Percentiles rank a stretch among this genome's conserved stretches.
phyloP scores from a whole-genome alignment of 495 filamentous ascomycete species.

The Trichoderma orchidacearum region DNA sequence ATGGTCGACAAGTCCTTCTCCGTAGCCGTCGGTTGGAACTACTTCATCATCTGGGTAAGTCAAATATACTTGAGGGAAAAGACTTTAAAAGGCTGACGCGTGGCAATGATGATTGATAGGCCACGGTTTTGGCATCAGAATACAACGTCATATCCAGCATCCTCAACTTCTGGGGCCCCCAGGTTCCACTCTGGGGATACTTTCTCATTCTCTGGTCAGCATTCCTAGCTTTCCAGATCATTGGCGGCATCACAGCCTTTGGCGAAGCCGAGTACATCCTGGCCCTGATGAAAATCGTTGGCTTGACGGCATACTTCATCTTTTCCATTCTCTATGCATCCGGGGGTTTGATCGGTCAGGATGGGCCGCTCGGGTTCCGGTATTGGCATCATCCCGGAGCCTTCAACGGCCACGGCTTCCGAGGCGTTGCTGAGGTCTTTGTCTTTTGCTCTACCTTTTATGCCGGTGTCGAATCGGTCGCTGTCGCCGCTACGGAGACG shows the following conservation, averaged over 20 bases:
- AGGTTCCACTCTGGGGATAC: conserved; percentile 38
- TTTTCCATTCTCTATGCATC: conserved; percentile 51
- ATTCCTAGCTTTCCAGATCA: conserved; percentile 30
- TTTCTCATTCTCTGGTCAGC: conserved; percentile 53
- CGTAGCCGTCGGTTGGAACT: conserved; percentile 77
- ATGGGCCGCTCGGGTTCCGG: conserved; percentile 37
- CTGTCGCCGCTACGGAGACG: conserved; percentile 62
- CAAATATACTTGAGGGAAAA: too few species aligned
- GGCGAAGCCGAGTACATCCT: conserved; percentile 54
- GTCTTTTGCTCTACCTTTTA: conserved; percentile 60
- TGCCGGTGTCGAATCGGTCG: conserved; percentile 61
- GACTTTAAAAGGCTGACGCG: too few species aligned
- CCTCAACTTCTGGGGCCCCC: conserved; percentile 42
- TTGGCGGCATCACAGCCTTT: conserved; percentile 32
- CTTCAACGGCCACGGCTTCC: conserved; percentile 48
- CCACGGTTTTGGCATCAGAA: conserved; percentile 42
- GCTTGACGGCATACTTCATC: conserved; percentile 53
- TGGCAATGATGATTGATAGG: too few species aligned
- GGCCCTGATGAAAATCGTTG: conserved; percentile 51
- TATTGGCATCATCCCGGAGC: conserved; percentile 60
- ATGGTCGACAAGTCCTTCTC: conserved; percentile 67
- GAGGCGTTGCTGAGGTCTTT: conserved; percentile 42
- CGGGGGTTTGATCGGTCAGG: conserved; percentile 32
- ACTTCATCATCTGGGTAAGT: conserved; percentile 60
- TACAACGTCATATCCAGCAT: conserved; percentile 47